These are phyloP conservation scores for Dactylellina sp. DNA, from an alignment of 2,329 filamentous ascomycete species.

Conservation along the genomic window DNA sequence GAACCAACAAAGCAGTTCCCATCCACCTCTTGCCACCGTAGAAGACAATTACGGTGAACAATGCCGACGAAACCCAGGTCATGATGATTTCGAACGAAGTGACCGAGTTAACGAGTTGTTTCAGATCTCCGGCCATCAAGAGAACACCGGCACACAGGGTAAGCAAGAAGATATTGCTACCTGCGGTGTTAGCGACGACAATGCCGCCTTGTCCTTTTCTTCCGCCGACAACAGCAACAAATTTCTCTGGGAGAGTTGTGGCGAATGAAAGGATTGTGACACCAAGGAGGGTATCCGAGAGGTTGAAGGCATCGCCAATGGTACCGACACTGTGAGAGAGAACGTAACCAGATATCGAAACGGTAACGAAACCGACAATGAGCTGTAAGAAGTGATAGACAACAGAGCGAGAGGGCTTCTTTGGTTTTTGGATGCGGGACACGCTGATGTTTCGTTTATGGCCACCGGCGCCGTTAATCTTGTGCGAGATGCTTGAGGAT, in stretches of 20 bases:
- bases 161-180: constrained; percentile 70
- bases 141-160: constrained; percentile 67
- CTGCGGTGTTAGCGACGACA: constrained; percentile 68
- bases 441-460: constrained; percentile 46
- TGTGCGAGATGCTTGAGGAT: constrained; percentile 43
- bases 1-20: constrained; percentile 61
- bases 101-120: constrained; percentile 59
- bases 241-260: constrained; percentile 70
- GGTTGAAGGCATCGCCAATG: constrained; percentile 64
- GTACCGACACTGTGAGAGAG: constrained; percentile 66
- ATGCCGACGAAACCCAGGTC: constrained; percentile 61
- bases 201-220: constrained; percentile 67
- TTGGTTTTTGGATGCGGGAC: constrained; percentile 46
- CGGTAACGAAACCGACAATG: constrained; percentile 65
- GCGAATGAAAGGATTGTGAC: constrained; percentile 68
- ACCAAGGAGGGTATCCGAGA: constrained; percentile 67
- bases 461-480: constrained; percentile 15
- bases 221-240: constrained; percentile 68
- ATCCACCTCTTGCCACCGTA: constrained; percentile 62
- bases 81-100: constrained; percentile 61
- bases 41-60: constrained; percentile 62
- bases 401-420: constrained; percentile 60
- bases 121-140: constrained; percentile 61
- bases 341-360: constrained; percentile 67
- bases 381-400: constrained; percentile 65